Conservation (phyloP, 75 land plant genomes). For the Isoetes taiwanensis region DNA sequence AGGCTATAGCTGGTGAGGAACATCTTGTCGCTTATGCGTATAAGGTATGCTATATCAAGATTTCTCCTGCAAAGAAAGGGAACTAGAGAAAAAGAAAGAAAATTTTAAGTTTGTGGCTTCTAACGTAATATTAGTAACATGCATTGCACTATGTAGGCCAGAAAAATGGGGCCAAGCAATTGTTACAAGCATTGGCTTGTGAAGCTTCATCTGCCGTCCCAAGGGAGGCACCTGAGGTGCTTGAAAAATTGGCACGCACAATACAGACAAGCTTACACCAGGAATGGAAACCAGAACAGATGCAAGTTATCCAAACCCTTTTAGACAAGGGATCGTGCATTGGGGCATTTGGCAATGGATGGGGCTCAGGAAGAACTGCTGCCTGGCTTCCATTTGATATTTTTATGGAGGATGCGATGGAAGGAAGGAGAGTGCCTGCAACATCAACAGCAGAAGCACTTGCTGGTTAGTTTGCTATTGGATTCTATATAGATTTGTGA, state of each 20-base stretch:
- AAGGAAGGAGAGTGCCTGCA: conserved; percentile 47
- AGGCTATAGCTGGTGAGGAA: too few species aligned
- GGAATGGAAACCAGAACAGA: conserved; percentile 28
- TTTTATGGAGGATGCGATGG: conserved; percentile 63
- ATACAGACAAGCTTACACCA: conserved; percentile 23
- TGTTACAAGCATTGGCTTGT: conserved; percentile 39
- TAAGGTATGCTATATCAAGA: too few species aligned
- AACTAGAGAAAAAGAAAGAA: too few species aligned
- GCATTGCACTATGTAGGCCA: conserved; percentile 32
- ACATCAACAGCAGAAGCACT: conserved; percentile 58
- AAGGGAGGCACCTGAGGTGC: conserved; percentile 29
- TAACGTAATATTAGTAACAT: too few species aligned
- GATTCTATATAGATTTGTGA: too few species aligned
- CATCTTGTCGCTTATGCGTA: too few species aligned
- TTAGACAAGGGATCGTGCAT: conserved; percentile 26
- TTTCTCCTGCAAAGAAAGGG: too few species aligned
- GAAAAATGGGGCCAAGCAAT: conserved; percentile 36
- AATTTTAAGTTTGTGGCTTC: too few species aligned
- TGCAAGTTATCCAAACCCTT: conserved; percentile 25
- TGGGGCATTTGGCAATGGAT: conserved; percentile 33
- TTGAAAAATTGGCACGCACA: conserved; percentile 31
- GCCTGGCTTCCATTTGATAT: conserved; percentile 85
- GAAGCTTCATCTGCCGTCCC: conserved; percentile 25
- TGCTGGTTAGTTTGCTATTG: conserved; percentile 32
- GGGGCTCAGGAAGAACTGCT: conserved; percentile 43